These are phyloP conservation scores for Prunus mongolica DNA, from an alignment of 306 rosid species.

Conservation along the genomic window DNA sequence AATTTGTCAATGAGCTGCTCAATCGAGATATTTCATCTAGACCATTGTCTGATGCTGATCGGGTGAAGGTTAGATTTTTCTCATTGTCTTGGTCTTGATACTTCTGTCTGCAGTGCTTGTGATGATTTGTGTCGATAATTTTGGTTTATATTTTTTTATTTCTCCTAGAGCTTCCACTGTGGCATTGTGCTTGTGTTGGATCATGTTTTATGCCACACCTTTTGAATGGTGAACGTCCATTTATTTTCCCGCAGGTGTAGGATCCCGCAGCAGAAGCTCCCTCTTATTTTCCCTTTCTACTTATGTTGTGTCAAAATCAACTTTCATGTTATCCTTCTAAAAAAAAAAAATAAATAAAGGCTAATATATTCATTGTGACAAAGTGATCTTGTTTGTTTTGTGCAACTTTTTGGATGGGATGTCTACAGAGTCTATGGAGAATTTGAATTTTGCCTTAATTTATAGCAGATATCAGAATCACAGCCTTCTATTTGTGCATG, in stretches of 20 bases:
- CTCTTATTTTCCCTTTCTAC: neutral
- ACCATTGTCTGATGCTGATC: constrained; percentile 86
- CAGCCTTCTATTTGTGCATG: neutral
- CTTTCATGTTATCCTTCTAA: neutral
- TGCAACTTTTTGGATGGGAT: neutral
- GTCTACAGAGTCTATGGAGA: neutral
- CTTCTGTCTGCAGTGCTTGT: neutral
- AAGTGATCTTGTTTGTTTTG: neutral
- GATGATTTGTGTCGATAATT: neutral
- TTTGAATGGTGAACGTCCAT: neutral
- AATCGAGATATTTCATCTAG: constrained; percentile 73
- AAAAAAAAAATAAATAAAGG: too few species aligned
- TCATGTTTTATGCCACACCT: neutral
- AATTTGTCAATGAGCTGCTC: constrained; percentile 72
- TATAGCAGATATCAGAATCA: neutral
- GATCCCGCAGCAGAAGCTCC: neutral
- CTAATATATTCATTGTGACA: neutral
- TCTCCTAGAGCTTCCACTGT: neutral
- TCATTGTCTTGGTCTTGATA: neutral
- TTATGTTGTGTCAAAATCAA: neutral
- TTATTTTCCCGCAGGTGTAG: neutral
- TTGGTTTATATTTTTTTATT: neutral
- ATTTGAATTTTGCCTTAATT: neutral
- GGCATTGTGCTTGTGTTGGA: neutral
- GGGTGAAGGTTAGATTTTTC: constrained; percentile 66